Conservation (phyloP, 768 basidiomycete species). For the Agaricus blazei region DNA sequence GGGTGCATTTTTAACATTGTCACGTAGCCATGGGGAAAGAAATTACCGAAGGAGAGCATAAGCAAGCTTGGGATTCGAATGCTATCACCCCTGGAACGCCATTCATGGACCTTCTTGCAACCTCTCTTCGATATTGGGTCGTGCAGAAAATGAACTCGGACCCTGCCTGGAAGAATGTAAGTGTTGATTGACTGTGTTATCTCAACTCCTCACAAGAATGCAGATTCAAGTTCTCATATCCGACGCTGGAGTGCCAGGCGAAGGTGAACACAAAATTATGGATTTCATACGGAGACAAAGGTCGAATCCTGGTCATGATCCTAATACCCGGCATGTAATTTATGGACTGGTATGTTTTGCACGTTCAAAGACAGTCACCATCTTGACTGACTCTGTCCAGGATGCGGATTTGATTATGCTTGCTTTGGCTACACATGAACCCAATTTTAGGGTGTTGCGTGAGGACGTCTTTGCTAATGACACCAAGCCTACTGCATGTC, state of each 20-base stretch:
- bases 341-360: conserved; percentile 79
- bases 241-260: conserved; percentile 94
- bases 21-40: conserved; percentile 86
- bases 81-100: conserved; percentile 99
- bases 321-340: conserved; percentile 95
- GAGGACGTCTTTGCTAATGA: conserved; percentile 94
- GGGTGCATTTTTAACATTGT: neutral
- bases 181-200: conserved; percentile 18
- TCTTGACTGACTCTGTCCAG: conserved; percentile 31
- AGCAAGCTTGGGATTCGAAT: conserved; percentile 94
- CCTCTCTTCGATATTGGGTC: conserved; percentile 93
- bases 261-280: conserved; percentile 99
- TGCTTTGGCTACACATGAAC: conserved; percentile 95
- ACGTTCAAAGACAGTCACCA: neutral
- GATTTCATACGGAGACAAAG: conserved; percentile 93
- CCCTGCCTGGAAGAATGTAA: conserved; percentile 90
- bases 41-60: conserved; percentile 75
- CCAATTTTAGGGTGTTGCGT: conserved; percentile 94
- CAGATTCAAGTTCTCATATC: conserved; percentile 96
- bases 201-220: conserved; percentile 1
- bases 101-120: conserved; percentile 91
- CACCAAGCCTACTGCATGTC: conserved; percentile 74
- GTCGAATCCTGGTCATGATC: conserved; percentile 81
- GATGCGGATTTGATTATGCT: conserved; percentile 99
- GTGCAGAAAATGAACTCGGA: conserved; percentile 92